Base-by-base conservation (phyloP, 2,329 filamentous ascomycete genomes). In the Torrubiellomyces zombiae region DNA sequence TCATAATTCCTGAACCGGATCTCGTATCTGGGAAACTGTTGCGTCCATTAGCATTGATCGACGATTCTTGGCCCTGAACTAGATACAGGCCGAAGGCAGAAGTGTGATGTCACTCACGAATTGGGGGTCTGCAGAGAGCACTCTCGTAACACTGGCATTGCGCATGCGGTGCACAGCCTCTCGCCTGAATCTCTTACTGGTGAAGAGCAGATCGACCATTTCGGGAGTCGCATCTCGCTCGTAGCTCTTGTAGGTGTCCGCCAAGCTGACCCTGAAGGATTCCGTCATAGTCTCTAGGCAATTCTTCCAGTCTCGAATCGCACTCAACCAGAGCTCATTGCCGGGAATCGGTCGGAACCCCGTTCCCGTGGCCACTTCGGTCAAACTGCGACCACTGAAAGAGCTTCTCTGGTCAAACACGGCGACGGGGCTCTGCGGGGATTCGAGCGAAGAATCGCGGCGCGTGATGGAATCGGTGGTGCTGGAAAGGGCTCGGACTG, bases 1-100 rank as follows among this genome's bases (percentile, higher is more conserved):
- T 63, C 58, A 28, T 55, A 62, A 27, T 60, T 56, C 14, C 53
- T 44, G 23, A 61, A 61, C 2, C 58, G 51, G 20, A 59, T 53
- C 30, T 58, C 56, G 28, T 60, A 63, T 37, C 50, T 30, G 21
- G 50, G 48, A 38, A 60, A 53, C 44, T 55, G 28, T 2, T n/a
- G n/a, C n/a, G n/a, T 9, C 21, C 18, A 19, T 24, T 15, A 16
- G 10, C 18, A 15, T 15, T 21, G 11, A 18, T 11, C 13, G 14
- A 14, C 4, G 10, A 18, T 20, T 15, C 6, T n/a, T 23, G 6
- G n/a, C 6, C 13, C 7, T 1, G 16, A 15, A 7, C 25, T 14
- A 25, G 20, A 21, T 13, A 13, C 4, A 9, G 7, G 20, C 20
- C 16, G 12, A 12, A 14, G 15, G 9, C 17, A n/a, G 10, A 9